Evolutionary conservation across 2,329 filamentous ascomycete species (phyloP), one percentile per base, ranked within the genome.

Genomic region (Phoma sp.): DNA sequence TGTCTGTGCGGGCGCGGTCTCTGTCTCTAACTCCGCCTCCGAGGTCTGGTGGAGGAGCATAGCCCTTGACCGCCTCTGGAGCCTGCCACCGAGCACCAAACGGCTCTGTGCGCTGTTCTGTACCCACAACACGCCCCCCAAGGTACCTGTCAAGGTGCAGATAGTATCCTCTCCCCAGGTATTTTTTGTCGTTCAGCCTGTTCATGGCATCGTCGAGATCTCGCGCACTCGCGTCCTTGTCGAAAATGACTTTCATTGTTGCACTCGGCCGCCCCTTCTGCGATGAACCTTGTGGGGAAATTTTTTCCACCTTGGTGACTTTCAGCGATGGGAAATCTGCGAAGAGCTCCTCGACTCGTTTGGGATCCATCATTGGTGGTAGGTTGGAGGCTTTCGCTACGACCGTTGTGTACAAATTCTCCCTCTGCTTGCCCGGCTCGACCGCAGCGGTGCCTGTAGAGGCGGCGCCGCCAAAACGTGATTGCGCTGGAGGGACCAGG

Each of bases 381-480:
- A 74, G 65, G 39, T 74, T 73, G 7, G 70, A 71, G 6, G 67
- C 69, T 44, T 69, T 71, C 25, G 69, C 70, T 33, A 73, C 64
- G 15, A 73, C 63, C 4, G 67, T 68, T 3, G 62, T 67, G 48
- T 63, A 72, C 2, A 70, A 56, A 37, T 69, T 69, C 43, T 71
- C 67, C 12, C 55, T 61, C 43, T 51, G 61, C 39, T 61, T 67
- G 4, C 44, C 35, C 10, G 51, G 51, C 7, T 67, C 65, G 15
- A 55, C 41, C 3, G 55, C 52, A 8, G 63, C 60, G 19, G 64
- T 57, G 8, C 63, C 64, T 40, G 51, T 47, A 24, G 61, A 41
- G 9, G 39, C 48, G 44, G 39, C 35, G 6, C 51, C 58, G n/a
- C 60, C 60, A 24, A 66, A 66, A 51, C 62, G 52, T 24, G 61